Percentiles rank a stretch among this genome's conserved stretches.
Evolutionary conservation across 371 early-diverging fungal species (phyloP).

Genomic region (Actinomortierella wolfii): DNA sequence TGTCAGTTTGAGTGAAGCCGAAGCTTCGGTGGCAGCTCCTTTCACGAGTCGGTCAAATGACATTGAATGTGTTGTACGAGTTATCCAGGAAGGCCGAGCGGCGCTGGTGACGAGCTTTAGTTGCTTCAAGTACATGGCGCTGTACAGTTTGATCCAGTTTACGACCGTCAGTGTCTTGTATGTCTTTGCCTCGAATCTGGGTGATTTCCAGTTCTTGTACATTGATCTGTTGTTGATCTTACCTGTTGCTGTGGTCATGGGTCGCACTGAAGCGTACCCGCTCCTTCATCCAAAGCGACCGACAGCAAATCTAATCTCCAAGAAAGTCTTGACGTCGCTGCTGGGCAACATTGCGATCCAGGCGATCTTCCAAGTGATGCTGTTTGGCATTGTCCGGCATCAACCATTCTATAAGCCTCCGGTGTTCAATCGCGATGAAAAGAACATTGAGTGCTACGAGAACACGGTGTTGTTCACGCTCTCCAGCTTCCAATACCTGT

Average conservation of each 20-base stretch:
- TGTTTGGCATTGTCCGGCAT: conserved; percentile 71
- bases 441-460: conserved; percentile 78
- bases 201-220: conserved; percentile 93
- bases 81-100: conserved; percentile 97
- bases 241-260: conserved; percentile 90
- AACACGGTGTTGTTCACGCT: conserved; percentile 90
- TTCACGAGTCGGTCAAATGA: conserved; percentile 92
- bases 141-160: conserved; percentile 89
- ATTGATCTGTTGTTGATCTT: conserved; percentile 90
- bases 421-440: conserved; percentile 67
- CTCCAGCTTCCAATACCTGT: conserved; percentile 91
- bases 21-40: conserved; percentile 97
- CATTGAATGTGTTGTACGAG: conserved; percentile 89
- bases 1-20: conserved; percentile 95
- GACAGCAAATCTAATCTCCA: conserved; percentile 91
- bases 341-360: conserved; percentile 88
- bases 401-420: conserved; percentile 74
- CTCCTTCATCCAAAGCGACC: conserved; percentile 80
- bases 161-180: conserved; percentile 90
- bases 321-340: conserved; percentile 88
- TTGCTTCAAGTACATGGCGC: conserved; percentile 98
- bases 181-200: conserved; percentile 82
- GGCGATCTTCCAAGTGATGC: conserved; percentile 72
- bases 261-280: conserved; percentile 83
- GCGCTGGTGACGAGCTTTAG: conserved; percentile 97